Conservation (phyloP, 768 basidiomycete genomes). For the Cyclocybe aegerita region DNA sequence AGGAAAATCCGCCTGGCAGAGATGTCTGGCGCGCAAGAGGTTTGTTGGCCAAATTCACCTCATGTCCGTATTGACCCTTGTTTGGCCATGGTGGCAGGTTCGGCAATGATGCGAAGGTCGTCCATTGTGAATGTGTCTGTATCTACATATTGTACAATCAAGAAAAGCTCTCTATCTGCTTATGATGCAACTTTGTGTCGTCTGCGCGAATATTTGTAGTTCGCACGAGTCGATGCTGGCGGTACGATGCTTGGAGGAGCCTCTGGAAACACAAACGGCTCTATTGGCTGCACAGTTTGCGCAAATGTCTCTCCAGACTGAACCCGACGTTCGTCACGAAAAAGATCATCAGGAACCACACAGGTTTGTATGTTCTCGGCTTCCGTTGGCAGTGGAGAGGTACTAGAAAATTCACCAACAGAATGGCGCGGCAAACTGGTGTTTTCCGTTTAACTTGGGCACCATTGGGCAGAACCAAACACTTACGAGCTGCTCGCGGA, state of each 20-base stretch:
- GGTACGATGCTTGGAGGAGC: too few species aligned
- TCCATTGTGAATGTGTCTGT: neutral
- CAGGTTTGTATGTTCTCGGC: constrained; percentile 25
- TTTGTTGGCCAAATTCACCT: constrained; percentile 31
- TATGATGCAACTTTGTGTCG: too few species aligned
- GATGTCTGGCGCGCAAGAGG: constrained; percentile 18
- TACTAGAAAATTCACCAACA: neutral
- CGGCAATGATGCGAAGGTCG: neutral
- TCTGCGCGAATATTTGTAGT: too few species aligned
- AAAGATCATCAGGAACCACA: constrained; percentile 28
- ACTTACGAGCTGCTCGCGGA: too few species aligned
- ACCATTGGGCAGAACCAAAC: too few species aligned
- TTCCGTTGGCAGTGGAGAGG: constrained; percentile 11
- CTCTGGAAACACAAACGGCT: too few species aligned
- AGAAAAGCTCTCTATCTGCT: neutral
- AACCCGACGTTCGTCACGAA: constrained; percentile 13
- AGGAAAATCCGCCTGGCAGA: constrained; percentile 7
- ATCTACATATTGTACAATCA: neutral
- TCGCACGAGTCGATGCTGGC: too few species aligned
- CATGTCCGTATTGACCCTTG: constrained; percentile 37
- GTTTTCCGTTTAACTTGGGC: too few species aligned
- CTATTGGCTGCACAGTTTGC: neutral
- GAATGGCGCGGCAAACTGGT: neutral
- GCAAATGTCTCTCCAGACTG: neutral
- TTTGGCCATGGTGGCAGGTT: constrained; percentile 29